These are phyloP conservation scores for Exophiala viscosa DNA, from an alignment of 2,329 filamentous ascomycete species.

Conservation along the genomic window DNA sequence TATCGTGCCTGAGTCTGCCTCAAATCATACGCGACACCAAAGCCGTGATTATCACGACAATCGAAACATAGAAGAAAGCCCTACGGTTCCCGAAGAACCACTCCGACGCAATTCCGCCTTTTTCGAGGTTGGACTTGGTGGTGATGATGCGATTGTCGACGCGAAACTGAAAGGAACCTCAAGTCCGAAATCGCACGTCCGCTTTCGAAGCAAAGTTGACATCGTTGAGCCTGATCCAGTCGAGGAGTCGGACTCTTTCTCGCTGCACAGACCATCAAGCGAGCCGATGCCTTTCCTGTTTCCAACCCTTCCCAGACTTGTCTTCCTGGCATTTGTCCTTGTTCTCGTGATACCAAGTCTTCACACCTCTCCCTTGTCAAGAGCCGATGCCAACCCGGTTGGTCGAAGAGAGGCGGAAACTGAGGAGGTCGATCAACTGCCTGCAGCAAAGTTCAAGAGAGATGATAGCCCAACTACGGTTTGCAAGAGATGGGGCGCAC, in stretches of 20 bases:
- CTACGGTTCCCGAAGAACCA: neutral
- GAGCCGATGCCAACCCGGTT: conserved; percentile 21
- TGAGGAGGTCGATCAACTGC: neutral
- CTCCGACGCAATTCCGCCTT: conserved; percentile 24
- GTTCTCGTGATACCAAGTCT: conserved; percentile 24
- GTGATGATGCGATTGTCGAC: conserved; percentile 23
- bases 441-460: conserved; percentile 17
- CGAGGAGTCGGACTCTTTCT: conserved; percentile 3
- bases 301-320: conserved; percentile 19
- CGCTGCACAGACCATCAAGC: neutral
- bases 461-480: conserved; percentile 51
- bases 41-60: conserved; percentile 9
- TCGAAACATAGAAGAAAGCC: neutral
- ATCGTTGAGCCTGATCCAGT: conserved; percentile 16
- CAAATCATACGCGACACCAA: conserved; percentile 6
- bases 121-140: conserved; percentile 27
- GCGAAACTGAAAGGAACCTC: conserved; percentile 21
- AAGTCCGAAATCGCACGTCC: conserved; percentile 21
- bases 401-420: conserved; percentile 5
- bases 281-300: conserved; percentile 17
- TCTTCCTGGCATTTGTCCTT: conserved; percentile 23
- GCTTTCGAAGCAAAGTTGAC: conserved; percentile 24
- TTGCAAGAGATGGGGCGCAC: conserved; percentile 64
- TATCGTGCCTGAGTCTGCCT: neutral
- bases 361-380: conserved; percentile 17